These are phyloP conservation scores for Myotisia sp. DNA, from an alignment of 2,329 filamentous ascomycete species.

Conservation along the genomic window DNA sequence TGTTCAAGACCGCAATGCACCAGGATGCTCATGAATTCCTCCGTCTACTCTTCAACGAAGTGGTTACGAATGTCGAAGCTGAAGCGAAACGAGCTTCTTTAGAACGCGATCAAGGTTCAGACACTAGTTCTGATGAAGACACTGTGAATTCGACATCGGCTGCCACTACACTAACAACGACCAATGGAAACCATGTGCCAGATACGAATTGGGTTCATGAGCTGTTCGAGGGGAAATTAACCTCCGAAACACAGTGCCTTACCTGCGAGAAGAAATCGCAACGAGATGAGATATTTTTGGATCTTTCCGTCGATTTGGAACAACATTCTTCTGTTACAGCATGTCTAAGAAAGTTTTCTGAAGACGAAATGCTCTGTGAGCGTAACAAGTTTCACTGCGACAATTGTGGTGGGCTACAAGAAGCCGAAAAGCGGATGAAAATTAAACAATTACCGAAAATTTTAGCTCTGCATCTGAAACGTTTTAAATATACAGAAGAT, in stretches of 20 bases:
- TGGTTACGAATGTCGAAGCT: slow-evolving; percentile 86
- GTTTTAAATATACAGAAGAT: slow-evolving; percentile 97
- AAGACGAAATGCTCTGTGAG: slow-evolving; percentile 96
- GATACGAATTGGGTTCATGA: slow-evolving; percentile 89
- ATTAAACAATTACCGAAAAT: slow-evolving; percentile 89
- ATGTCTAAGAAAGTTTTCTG: slow-evolving; percentile 87
- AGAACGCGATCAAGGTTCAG: slow-evolving; percentile 26
- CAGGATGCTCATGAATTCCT: slow-evolving; percentile 97
- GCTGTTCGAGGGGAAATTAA: slow-evolving; percentile 86
- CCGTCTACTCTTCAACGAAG: slow-evolving; percentile 85
- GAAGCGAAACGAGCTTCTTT: slow-evolving; percentile 45
- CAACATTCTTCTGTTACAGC: slow-evolving; percentile 93
- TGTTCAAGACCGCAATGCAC: slow-evolving; percentile 95
- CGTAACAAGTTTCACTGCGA: slow-evolving; percentile 98
- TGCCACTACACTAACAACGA: slow-evolving; percentile 19
- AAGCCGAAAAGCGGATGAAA: slow-evolving; percentile 98
- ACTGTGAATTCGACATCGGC: slow-evolving; percentile 33
- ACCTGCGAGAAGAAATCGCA: slow-evolving; percentile 94
- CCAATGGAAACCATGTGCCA: slow-evolving; percentile 36
- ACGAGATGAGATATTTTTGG: slow-evolving; percentile 86
- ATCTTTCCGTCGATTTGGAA: slow-evolving; percentile 88
- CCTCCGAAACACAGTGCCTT: slow-evolving; percentile 89
- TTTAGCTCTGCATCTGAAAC: slow-evolving; percentile 80
- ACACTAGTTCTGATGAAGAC: slow-evolving; percentile 37
- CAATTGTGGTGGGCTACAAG: slow-evolving; percentile 87